These are phyloP conservation scores for Nidularia pulvinata DNA, from an alignment of 768 basidiomycete genomes.

Conservation along the genomic window DNA sequence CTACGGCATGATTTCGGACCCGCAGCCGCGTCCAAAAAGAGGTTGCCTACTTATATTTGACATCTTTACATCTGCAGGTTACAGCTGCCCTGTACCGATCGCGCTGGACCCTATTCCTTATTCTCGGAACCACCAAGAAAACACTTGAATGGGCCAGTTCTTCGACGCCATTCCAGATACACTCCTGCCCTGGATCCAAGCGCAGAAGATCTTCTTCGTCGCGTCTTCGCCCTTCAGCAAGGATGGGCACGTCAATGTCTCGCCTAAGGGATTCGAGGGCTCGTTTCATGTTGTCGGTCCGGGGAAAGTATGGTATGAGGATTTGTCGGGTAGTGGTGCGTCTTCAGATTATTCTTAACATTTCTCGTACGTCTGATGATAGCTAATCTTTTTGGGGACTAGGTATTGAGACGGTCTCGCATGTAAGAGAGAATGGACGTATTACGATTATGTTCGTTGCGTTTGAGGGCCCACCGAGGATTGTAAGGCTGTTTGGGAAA, in stretches of 20 bases:
- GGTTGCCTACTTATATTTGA: no score
- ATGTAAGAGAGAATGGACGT: slow-evolving; percentile 62
- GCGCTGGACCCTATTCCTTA: not conserved
- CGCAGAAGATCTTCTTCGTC: slow-evolving; percentile 66
- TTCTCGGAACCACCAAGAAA: not conserved
- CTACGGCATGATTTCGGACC: no score
- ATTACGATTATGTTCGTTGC: slow-evolving; percentile 64
- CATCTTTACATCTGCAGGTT: not conserved
- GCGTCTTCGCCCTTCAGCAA: slow-evolving; percentile 56
- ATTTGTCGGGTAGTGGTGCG: slow-evolving; percentile 63
- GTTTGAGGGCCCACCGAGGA: slow-evolving; percentile 58
- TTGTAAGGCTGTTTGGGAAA: slow-evolving; percentile 59
- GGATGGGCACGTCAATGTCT: slow-evolving; percentile 64
- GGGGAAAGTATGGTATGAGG: slow-evolving; percentile 65
- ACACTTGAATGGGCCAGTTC: slow-evolving; percentile 44
- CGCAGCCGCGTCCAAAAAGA: no score
- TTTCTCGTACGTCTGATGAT: not conserved
- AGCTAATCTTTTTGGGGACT: not conserved
- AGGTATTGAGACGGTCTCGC: slow-evolving; percentile 62
- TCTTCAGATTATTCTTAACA: slow-evolving; percentile 1
- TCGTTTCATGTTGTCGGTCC: slow-evolving; percentile 50
- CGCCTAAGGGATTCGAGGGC: slow-evolving; percentile 54
- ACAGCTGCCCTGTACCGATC: not conserved
- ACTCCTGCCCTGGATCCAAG: slow-evolving; percentile 47
- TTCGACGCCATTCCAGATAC: slow-evolving; percentile 51